A percentile compares a stretch with the other conserved stretches of the same genome.
phyloP scores from a whole-genome alignment of 805 yeast genomes.

The Candida nemodendra region DNA sequence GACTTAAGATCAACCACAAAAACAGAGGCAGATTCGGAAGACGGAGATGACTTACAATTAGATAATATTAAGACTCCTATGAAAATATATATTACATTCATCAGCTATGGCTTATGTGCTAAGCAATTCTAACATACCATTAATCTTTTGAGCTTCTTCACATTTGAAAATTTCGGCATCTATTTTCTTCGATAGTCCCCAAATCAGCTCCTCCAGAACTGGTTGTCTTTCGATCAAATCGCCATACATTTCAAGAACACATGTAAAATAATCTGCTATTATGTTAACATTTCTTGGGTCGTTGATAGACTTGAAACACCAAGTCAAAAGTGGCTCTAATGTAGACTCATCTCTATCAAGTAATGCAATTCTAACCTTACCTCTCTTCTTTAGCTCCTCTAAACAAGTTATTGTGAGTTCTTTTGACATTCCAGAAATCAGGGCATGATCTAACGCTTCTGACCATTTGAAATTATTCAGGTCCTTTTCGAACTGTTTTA shows the following conservation, averaged over 20 bases:
- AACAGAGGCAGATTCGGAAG: conserved; percentile 26
- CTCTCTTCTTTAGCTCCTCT: conserved; percentile 83
- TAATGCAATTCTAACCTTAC: conserved; percentile 81
- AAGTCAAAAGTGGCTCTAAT: conserved; percentile 79
- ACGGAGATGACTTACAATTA: conserved; percentile 11
- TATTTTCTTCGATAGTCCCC: conserved; percentile 58
- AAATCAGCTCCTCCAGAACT: conserved; percentile 70
- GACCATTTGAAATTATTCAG: conserved; percentile 88
- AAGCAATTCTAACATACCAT: conserved; percentile 90
- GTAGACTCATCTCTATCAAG: conserved; percentile 77
- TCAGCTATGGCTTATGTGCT: conserved; percentile 43
- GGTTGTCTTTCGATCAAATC: conserved; percentile 70
- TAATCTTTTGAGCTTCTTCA: conserved; percentile 82
- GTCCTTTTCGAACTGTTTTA: conserved; percentile 79
- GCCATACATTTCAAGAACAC: conserved; percentile 73
- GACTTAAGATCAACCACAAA: conserved; percentile 32
- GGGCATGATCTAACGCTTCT: conserved; percentile 88
- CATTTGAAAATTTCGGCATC: conserved; percentile 72
- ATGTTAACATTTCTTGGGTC: conserved; percentile 71
- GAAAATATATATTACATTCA: conserved; percentile 2
- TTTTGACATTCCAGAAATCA: conserved; percentile 71
- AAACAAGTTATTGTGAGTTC: conserved; percentile 81
- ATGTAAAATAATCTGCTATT: conserved; percentile 66
- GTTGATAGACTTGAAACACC: conserved; percentile 75
- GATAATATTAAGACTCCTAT: conserved; percentile 3